Evolutionary conservation across 495 filamentous ascomycete species (phyloP).

Genomic region (Usnea hakonensis): DNA sequence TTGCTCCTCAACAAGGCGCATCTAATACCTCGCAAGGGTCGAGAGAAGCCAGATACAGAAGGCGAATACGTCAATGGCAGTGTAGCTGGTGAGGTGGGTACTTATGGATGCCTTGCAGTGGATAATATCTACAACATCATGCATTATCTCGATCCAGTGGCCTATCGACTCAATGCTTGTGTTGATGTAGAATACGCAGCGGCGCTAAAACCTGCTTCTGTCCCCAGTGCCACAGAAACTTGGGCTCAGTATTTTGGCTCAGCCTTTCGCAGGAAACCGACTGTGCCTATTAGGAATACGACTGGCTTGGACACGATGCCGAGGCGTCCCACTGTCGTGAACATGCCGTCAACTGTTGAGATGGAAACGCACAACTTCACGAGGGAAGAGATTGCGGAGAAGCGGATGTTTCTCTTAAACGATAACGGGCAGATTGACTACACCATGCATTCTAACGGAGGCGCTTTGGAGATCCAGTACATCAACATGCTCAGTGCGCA

Average conservation of each 20-base stretch:
- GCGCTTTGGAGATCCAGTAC: conserved; percentile 88
- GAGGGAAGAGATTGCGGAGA: conserved; percentile 86
- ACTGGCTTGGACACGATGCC: conserved; percentile 15
- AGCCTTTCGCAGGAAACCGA: conserved; percentile 47
- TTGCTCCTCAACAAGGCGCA: conserved; percentile 75
- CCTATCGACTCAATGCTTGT: conserved; percentile 84
- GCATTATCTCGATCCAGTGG: conserved; percentile 63
- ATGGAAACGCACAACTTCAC: conserved; percentile 94
- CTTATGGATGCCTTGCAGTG: conserved; percentile 83
- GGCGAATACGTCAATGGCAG: conserved; percentile 53
- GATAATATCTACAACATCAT: conserved; percentile 97
- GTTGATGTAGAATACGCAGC: conserved; percentile 73
- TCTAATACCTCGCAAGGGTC: conserved; percentile 69
- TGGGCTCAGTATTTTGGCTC: conserved; percentile 60
- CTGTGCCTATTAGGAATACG: conserved; percentile 21
- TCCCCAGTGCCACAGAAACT: conserved; percentile 62
- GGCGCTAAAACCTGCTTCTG: conserved; percentile 64
- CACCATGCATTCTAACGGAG: conserved; percentile 68
- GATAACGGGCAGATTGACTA: conserved; percentile 95
- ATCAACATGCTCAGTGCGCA: conserved; percentile 97
- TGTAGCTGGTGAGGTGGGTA: conserved; percentile 66
- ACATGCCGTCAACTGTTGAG: conserved; percentile 84
- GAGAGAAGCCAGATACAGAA: conserved; percentile 66
- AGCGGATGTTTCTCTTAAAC: conserved; percentile 77
- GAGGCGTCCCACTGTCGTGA: conserved; percentile 42